Evolutionary conservation across 1,284 basidiomycete genomes (phyloP), one percentile per base, ranked within the genome.

Genomic region (Apiotrichum montevideense): DNA sequence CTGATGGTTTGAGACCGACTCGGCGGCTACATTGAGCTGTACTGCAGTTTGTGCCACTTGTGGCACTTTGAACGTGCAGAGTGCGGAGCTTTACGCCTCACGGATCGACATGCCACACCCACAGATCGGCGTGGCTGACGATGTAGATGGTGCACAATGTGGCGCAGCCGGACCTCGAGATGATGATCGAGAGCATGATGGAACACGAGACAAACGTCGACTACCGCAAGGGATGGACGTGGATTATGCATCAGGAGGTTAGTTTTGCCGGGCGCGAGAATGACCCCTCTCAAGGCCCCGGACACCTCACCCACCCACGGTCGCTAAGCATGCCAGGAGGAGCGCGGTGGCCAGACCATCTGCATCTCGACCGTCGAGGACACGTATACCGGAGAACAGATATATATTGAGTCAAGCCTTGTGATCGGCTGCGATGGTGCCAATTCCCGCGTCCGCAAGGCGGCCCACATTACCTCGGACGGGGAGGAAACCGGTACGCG

Each of bases 111-210:
- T 29, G 29, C 29, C 29, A 29, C 29, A 29, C 3, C 29, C 29
- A 29, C 29, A 29, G 29, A 29, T 29, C 29, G 8, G 37, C 46
- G 35, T 2, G 7, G 44, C 46, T 54, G 46, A 43, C 32, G n/a
- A 13, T 6, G 13, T 46, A 66, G 63, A 66, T 66, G 48, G 52
- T 64, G n/a, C 65, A 66, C 59, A 66, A 66, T 33, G 62, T 66
- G 7, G 55, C 65, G 2, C 65, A 66, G 53, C 65, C 65, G 10
- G 65, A 66, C 46, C 57, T 66, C 21, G 63, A 66, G 54, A 54
- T 35, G 6, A 47, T 62, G 33, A 56, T 66, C 13, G 52, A 54
- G 40, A 45, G 51, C 15, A 46, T 58, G 47, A 47, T 66, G 45
- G 53, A 61, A 46, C 43, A 46, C 14, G 56, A 62, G 40, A 45